Percentiles rank a stretch among this genome's conserved stretches.
phyloP scores from a whole-genome alignment of 768 basidiomycete species.

The Candolleomyces aberdarensis region DNA sequence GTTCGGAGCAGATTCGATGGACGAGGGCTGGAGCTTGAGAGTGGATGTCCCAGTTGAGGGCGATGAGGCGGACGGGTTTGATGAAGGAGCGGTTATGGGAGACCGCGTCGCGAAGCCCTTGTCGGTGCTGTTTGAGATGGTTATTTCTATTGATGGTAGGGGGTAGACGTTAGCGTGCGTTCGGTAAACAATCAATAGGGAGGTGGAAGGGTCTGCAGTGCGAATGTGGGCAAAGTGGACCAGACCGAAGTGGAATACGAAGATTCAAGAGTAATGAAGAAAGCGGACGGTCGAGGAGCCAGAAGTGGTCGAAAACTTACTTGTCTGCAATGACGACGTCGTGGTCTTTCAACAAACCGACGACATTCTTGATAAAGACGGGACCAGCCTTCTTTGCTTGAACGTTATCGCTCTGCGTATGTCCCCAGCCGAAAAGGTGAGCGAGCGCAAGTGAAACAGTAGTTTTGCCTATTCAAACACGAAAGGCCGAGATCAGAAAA shows the following conservation, averaged over 20 bases:
- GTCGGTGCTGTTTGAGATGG: constrained; percentile 79
- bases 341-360: constrained; percentile 50
- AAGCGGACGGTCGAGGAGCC: neutral
- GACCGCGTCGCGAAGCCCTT: constrained; percentile 57
- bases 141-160: constrained; percentile 60
- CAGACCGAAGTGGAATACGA: neutral
- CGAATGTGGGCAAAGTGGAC: neutral
- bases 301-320: constrained; percentile 38
- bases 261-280: neutral
- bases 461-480: constrained; percentile 68
- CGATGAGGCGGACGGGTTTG: constrained; percentile 67
- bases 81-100: constrained; percentile 29
- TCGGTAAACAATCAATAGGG: too few species aligned
- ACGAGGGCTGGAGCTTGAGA: constrained; percentile 55
- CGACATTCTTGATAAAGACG: constrained; percentile 71
- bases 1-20: constrained; percentile 75
- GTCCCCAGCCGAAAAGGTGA: constrained; percentile 81
- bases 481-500: neutral
- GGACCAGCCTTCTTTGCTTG: constrained; percentile 69
- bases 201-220: too few species aligned
- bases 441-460: constrained; percentile 74
- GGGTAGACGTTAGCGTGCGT: neutral
- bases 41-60: constrained; percentile 69
- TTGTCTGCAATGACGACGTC: constrained; percentile 92
- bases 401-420: constrained; percentile 94